Evolutionary conservation across 305 asterid genomes (phyloP), one percentile per base, ranked within the genome.

Genomic region (Ilex paraguariensis): DNA sequence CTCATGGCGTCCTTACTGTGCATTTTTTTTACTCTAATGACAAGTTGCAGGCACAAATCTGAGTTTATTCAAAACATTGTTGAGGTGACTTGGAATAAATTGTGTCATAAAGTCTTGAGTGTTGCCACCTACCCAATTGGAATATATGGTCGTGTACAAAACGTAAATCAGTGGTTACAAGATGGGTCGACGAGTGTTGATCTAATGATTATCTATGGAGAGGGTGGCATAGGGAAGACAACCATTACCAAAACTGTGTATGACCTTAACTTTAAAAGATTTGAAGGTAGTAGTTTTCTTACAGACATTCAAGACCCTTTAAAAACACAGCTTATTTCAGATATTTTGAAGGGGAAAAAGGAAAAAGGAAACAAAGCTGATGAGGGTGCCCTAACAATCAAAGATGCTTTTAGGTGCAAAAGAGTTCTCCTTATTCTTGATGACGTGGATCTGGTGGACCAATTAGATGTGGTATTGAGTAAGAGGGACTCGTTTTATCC

Each of bases 171-270:
- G 28, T 72, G 76, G 76, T 62, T 66, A 17, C 65, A 61, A 62
- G 66, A 68, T 58, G 70, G 15, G 54, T 45, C 52, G 16, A 16
- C 36, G 11, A 33, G 42, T 28, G 63, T 17, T 51, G 54, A 54
- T 21, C 54, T 46, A 54, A 67, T 31, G 16, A 56, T 54, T 45
- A 49, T 73, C 15, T 64, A 15, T 56, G 78, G 74, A 31, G 31
- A 39, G 36, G 73, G 69, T 62, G 73, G 77, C 31, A 52, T 64
- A 5, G 67, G 70, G 59, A 73, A 68, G 57, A 73, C 74, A 17
- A 68, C 74, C 48, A 58, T 64, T 64, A 67, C 78, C 40, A 73
- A 64, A 68, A 51, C 56, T 54, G 78, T 62, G 56, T 64, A 68
- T 60, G 54, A 59, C 63, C 56, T 28, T 30, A 67, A 68, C 13